phyloP scores from a whole-genome alignment of 768 basidiomycete genomes.

The Boletus eberwhitei region DNA sequence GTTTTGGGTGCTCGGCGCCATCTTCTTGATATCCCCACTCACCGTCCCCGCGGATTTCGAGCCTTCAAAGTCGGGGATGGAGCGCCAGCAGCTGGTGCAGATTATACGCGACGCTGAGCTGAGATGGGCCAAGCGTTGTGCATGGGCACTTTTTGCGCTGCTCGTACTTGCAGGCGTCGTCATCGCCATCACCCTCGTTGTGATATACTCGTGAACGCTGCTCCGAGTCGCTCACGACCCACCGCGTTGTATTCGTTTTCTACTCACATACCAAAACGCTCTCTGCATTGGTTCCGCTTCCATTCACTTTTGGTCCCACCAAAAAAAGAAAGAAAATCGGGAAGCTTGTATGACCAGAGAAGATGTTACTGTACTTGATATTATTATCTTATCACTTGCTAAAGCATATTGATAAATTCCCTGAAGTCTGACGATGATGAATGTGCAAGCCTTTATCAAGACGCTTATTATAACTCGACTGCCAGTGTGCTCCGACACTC shows the following conservation, averaged over 20 bases:
- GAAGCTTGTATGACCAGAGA: neutral
- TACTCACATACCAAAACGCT: neutral
- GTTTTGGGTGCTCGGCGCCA: conserved; percentile 43
- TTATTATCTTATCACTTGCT: neutral
- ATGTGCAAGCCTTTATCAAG: neutral
- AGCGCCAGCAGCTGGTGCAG: conserved; percentile 31
- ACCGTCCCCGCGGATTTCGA: conserved; percentile 29
- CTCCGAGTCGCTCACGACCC: neutral
- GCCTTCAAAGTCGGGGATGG: conserved; percentile 34
- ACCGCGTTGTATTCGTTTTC: no score
- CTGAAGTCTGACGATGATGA: neutral
- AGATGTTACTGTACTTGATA: neutral
- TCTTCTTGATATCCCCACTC: conserved; percentile 42
- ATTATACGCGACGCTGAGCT: conserved; percentile 36
- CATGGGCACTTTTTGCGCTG: conserved; percentile 2
- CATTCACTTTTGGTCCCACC: neutral
- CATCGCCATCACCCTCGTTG: neutral
- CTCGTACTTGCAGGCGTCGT: neutral
- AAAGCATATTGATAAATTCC: neutral
- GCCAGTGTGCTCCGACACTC: no score
- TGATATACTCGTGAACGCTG: neutral
- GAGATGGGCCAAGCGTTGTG: conserved; percentile 42
- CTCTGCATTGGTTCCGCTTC: neutral
- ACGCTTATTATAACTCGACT: neutral
- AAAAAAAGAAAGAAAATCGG: neutral